Evolutionary conservation across 257 asterid genomes (phyloP).

Genomic region (Haberlea rhodopensis): DNA sequence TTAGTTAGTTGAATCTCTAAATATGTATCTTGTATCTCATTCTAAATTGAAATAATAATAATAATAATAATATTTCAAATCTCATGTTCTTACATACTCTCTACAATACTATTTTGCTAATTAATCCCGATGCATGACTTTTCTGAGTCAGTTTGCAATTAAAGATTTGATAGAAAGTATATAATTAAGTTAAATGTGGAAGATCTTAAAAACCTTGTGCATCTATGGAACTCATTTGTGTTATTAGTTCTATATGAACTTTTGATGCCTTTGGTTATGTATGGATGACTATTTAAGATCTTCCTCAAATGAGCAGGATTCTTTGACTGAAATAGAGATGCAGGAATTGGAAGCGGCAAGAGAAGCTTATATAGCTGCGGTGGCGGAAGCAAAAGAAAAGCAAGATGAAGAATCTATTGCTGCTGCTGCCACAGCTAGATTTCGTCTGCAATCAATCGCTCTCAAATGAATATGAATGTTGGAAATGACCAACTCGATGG

Average conservation of each 20-base stretch:
- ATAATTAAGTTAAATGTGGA: too few species aligned
- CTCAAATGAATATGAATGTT: constrained; percentile 29
- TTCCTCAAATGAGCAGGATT: constrained; percentile 46
- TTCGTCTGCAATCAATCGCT: constrained; percentile 60
- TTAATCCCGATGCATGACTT: too few species aligned
- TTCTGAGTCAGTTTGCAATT: too few species aligned
- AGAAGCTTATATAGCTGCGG: constrained; percentile 67
- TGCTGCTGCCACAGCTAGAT: constrained; percentile 76
- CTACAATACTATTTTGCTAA: not conserved
- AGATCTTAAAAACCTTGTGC: not conserved
- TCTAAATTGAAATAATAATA: too few species aligned
- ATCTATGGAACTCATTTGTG: not conserved
- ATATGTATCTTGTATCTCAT: too few species aligned
- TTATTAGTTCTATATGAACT: not conserved
- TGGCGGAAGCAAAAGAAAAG: constrained; percentile 68
- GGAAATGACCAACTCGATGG: not conserved
- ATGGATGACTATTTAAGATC: not conserved
- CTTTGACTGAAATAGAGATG: constrained; percentile 44
- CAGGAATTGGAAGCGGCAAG: constrained; percentile 69
- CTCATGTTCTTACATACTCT: too few species aligned
- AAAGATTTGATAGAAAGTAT: too few species aligned
- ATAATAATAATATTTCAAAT: too few species aligned
- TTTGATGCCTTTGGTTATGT: not conserved
- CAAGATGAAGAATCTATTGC: constrained; percentile 72
- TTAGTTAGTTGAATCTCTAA: too few species aligned